Evolutionary conservation across 2,329 filamentous ascomycete species (phyloP).

Genomic region (Iodosphaeria phyllophila): DNA sequence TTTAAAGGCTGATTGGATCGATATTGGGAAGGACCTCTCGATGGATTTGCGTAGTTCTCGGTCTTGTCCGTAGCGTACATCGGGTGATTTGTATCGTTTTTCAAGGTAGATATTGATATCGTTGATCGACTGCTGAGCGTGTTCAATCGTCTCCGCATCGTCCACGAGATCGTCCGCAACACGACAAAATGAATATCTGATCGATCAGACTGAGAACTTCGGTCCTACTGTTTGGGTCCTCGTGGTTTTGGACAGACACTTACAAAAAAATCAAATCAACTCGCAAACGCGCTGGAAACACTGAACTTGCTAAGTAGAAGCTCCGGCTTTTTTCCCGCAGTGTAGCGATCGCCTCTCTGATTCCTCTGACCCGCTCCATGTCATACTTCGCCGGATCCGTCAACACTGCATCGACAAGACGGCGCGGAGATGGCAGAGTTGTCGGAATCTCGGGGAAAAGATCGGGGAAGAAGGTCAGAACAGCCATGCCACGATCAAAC

Average conservation of each 20-base stretch:
- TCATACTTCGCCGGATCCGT: slow-evolving; percentile 31
- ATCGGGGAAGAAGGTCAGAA: slow-evolving; percentile 42
- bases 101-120: slow-evolving; percentile 39
- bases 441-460: slow-evolving; percentile 31
- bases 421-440: slow-evolving; percentile 25
- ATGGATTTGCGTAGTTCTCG: too few relatives aligned
- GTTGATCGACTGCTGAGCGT: slow-evolving; percentile 37
- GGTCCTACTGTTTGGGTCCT: too few relatives aligned
- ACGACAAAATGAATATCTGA: slow-evolving; percentile 52
- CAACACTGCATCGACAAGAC: slow-evolving; percentile 32
- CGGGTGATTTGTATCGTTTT: slow-evolving; percentile 32
- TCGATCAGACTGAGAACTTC: too few relatives aligned
- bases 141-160: slow-evolving; percentile 30
- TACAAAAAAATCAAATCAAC: slow-evolving; percentile 48
- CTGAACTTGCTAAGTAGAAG: slow-evolving; percentile 53
- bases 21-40: slow-evolving; percentile 25
- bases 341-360: slow-evolving; percentile 37
- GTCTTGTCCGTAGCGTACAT: too few relatives aligned
- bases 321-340: slow-evolving; percentile 49
- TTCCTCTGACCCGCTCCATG: slow-evolving; percentile 32
- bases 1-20: slow-evolving; percentile 32
- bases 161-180: slow-evolving; percentile 59
- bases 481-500: slow-evolving; percentile 49
- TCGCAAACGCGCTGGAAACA: slow-evolving; percentile 47
- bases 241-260: slow-evolving; percentile 10